phyloP scores from a whole-genome alignment of 2,329 filamentous ascomycete genomes.

The Sordariomycetes sp. region DNA sequence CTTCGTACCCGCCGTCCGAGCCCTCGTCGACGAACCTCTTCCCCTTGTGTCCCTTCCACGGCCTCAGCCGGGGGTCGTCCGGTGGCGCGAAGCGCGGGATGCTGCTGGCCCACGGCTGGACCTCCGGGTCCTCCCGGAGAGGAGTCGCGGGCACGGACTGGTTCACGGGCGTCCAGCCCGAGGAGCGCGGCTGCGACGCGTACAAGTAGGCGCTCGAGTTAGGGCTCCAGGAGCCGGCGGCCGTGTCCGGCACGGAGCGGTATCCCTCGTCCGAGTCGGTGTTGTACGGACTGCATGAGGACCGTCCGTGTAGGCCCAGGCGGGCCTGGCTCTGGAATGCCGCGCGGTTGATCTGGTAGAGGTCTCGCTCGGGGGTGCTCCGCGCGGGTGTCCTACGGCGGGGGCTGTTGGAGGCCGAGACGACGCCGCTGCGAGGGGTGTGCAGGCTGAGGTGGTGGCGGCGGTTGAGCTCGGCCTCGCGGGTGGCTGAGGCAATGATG shows the following conservation, averaged over 20 bases:
- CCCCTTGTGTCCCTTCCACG: background rate
- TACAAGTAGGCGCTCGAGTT: background rate
- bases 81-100: constrained; percentile 24
- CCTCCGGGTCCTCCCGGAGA: constrained; percentile 8
- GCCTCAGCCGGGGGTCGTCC: background rate
- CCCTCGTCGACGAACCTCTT: background rate
- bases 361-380: constrained; percentile 1
- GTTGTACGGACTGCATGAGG: constrained; percentile 22
- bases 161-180: constrained; percentile 19
- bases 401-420: background rate
- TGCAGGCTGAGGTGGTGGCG: constrained; percentile 14
- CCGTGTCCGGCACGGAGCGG: constrained; percentile 1
- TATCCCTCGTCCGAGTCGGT: constrained; percentile 29
- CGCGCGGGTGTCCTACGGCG: background rate
- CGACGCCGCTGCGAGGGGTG: background rate
- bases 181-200: constrained; percentile 3
- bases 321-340: background rate
- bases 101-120: constrained; percentile 29
- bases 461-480: constrained; percentile 34
- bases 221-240: background rate
- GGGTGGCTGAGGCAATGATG: constrained; percentile 41
- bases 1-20: background rate
- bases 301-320: background rate
- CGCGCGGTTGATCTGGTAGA: background rate
- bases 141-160: constrained; percentile 6